phyloP scores from a whole-genome alignment of 129 eudicot genomes.

The Pulicaria dysenterica region DNA sequence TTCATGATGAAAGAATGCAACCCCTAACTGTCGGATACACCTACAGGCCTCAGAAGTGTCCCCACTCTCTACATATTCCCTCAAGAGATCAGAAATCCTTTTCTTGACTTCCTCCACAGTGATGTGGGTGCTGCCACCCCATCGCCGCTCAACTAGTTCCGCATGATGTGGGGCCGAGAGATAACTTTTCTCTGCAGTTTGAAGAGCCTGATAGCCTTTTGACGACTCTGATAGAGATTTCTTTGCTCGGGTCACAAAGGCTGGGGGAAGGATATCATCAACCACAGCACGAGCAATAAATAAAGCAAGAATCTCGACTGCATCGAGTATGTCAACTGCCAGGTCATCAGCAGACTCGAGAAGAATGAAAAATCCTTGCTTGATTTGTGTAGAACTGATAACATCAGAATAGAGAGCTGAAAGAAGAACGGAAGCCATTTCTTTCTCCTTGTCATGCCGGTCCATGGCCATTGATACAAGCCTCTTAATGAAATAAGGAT shows the following conservation, averaged over 20 bases:
- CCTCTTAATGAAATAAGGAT: constrained; percentile 86
- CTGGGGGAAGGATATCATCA: constrained; percentile 96
- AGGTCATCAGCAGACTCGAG: constrained; percentile 92
- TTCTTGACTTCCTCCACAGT: constrained; percentile 94
- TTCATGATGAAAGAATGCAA: constrained; percentile 87
- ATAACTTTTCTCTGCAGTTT: constrained; percentile 88
- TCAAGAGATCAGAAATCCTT: constrained; percentile 69
- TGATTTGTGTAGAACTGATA: constrained; percentile 70
- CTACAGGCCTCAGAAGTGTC: constrained; percentile 89
- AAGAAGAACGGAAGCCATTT: constrained; percentile 89
- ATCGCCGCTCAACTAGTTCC: constrained; percentile 82
- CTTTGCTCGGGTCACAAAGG: constrained; percentile 67
- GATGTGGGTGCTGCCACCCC: constrained; percentile 93
- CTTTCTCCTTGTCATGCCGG: constrained; percentile 90
- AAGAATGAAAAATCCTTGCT: constrained; percentile 81
- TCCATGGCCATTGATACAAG: constrained; percentile 97
- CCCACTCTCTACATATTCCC: constrained; percentile 83
- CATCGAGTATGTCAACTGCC: constrained; percentile 78
- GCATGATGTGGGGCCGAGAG: constrained; percentile 98
- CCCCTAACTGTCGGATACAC: constrained; percentile 83
- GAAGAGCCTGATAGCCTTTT: constrained; percentile 69
- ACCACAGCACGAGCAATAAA: constrained; percentile 88
- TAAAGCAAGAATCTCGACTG: constrained; percentile 80
- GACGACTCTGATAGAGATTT: constrained; percentile 63
- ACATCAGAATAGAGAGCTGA: constrained; percentile 86